Conservation (phyloP, 2,329 filamentous ascomycete genomes). For the Sarocladiaceae sp. region DNA sequence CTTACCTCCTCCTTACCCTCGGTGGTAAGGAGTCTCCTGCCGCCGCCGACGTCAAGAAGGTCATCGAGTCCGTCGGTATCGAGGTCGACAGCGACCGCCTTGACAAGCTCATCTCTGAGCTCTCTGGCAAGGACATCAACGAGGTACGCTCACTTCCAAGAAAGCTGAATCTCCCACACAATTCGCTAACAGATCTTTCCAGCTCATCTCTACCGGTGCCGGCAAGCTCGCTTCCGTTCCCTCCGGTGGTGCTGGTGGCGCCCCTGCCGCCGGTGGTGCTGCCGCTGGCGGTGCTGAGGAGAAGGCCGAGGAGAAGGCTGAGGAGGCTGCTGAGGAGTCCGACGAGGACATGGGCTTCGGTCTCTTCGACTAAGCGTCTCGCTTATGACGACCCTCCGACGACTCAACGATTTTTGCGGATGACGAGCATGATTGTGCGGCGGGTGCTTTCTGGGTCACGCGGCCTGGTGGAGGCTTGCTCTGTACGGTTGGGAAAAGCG, state of each 20-base stretch:
- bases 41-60: constrained; percentile 75
- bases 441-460: constrained; percentile 11
- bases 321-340: constrained; percentile 54
- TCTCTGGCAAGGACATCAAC: constrained; percentile 86
- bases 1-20: constrained; percentile 94
- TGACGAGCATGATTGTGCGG: constrained; percentile 24
- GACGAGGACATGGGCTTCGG: constrained; percentile 73
- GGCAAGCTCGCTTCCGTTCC: constrained; percentile 96
- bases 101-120: constrained; percentile 79
- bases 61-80: constrained; percentile 90
- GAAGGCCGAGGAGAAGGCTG: constrained; percentile 78
- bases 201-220: constrained; percentile 89
- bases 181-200: constrained; percentile 17
- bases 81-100: constrained; percentile 89
- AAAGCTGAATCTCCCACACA: not conserved
- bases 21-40: constrained; percentile 88
- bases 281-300: constrained; percentile 60
- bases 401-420: constrained; percentile 24
- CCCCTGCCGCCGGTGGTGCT: constrained; percentile 58
- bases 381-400: constrained; percentile 14
- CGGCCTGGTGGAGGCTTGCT: constrained; percentile 3
- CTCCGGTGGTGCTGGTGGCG: constrained; percentile 78
- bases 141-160: constrained; percentile 51
- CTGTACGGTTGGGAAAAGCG: constrained; percentile 2
- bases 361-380: constrained; percentile 62